Evolutionary conservation across 768 basidiomycete species (phyloP).

Genomic region (Pluteus cervinus): DNA sequence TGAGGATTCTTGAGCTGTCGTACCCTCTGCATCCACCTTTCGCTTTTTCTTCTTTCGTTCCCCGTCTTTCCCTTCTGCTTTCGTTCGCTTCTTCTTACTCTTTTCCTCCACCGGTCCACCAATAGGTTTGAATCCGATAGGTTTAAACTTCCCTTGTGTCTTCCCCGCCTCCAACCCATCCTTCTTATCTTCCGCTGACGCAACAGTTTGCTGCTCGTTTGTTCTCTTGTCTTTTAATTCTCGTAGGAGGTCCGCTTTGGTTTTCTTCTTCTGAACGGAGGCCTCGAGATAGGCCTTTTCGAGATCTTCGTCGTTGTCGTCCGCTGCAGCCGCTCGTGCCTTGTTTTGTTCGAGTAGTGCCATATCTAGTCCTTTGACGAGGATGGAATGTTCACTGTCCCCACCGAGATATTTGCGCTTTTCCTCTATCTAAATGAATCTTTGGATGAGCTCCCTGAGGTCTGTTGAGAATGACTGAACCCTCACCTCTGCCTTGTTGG

Average conservation of each 20-base stretch:
- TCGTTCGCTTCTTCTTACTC: conserved; percentile 47
- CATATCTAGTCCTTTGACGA: conserved; percentile 87
- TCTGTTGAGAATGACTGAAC: conserved; percentile 2
- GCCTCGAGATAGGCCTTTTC: conserved; percentile 66
- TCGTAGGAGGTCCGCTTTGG: conserved; percentile 69
- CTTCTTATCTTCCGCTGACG: conserved; percentile 23
- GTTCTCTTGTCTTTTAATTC: conserved; percentile 64
- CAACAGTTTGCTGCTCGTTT: conserved; percentile 16
- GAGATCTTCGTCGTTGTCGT: conserved; percentile 74
- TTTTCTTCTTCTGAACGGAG: conserved; percentile 53
- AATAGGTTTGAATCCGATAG: conserved; percentile 66
- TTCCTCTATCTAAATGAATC: conserved; percentile 52
- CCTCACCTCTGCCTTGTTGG: conserved; percentile 55
- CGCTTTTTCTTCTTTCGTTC: conserved; percentile 59
- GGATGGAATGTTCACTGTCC: conserved; percentile 77
- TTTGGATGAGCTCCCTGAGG: conserved; percentile 3
- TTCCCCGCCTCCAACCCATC: conserved; percentile 36
- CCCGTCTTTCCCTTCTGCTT: conserved; percentile 29
- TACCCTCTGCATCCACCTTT: conserved; percentile 30
- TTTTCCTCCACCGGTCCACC: conserved; percentile 32
- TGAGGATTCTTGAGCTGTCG: too few relatives aligned
- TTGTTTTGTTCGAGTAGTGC: conserved; percentile 83
- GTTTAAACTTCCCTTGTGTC: conserved; percentile 46
- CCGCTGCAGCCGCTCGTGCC: conserved; percentile 45
- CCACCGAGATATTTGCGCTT: conserved; percentile 78